These are phyloP conservation scores for Pelargonium fulgidum DNA, from an alignment of 441 rosid genomes.

Conservation along the genomic window DNA sequence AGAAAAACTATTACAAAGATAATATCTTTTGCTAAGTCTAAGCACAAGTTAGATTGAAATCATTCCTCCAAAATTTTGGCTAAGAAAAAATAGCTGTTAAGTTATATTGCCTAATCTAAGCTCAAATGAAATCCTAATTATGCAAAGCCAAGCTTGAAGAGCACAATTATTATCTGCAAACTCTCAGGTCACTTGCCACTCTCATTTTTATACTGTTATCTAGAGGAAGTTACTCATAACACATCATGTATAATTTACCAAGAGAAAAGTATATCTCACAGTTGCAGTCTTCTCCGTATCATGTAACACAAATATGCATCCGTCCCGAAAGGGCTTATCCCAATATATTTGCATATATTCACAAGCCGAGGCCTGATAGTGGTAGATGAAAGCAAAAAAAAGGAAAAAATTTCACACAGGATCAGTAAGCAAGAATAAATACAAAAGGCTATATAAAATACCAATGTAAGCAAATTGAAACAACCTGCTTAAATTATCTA, in stretches of 20 bases:
- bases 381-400: slow-evolving; percentile 18
- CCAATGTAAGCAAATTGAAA: slow-evolving; percentile 16
- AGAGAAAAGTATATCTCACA: slow-evolving; percentile 31
- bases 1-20: slow-evolving; percentile 3
- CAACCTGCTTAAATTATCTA: slow-evolving; percentile 76
- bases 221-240: not conserved
- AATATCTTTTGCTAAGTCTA: not conserved
- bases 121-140: not conserved
- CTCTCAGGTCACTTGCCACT: not conserved
- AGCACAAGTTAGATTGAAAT: not conserved
- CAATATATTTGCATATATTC: slow-evolving; percentile 84
- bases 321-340: slow-evolving; percentile 77
- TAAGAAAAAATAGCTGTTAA: not conserved
- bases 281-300: slow-evolving; percentile 74
- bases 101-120: not conserved
- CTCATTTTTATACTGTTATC: not conserved
- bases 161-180: too few species aligned
- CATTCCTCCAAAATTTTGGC: not conserved
- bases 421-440: slow-evolving; percentile 11
- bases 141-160: too few species aligned
- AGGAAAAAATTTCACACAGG: slow-evolving; percentile 14
- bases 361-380: slow-evolving; percentile 63
- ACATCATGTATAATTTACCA: not conserved
- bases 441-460: slow-evolving; percentile 15
- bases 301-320: slow-evolving; percentile 77